Conservation (phyloP, 495 filamentous ascomycete genomes). For the Aspergillus indologenus region DNA sequence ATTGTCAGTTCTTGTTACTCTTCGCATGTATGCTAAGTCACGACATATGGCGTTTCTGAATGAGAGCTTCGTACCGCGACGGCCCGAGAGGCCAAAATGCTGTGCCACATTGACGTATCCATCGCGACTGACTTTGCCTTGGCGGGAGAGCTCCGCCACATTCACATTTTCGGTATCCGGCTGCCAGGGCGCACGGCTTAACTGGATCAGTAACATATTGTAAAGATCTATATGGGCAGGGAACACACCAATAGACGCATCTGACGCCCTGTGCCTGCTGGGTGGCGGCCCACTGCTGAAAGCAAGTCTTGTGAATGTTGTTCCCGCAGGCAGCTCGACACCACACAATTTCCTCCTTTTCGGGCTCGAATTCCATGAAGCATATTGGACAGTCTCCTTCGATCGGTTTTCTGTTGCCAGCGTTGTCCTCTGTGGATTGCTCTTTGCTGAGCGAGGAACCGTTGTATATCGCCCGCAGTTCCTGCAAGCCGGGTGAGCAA, state of each 20-base stretch:
- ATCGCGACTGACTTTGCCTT: constrained; percentile 42
- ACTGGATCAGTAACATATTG: constrained; percentile 6
- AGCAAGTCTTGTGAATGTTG: constrained; percentile 72
- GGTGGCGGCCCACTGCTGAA: constrained; percentile 65
- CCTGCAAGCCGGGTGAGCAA: constrained; percentile 32
- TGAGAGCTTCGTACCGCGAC: constrained; percentile 46
- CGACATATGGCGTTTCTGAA: constrained; percentile 19
- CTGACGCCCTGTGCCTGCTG: constrained; percentile 52
- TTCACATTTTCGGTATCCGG: constrained; percentile 45
- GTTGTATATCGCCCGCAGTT: constrained; percentile 52
- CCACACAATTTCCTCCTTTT: constrained; percentile 60
- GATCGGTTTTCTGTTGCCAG: constrained; percentile 55
- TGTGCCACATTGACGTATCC: constrained; percentile 67
- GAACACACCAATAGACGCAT: constrained; percentile 61
- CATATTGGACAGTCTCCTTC: constrained; percentile 83
- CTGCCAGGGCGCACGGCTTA: constrained; percentile 61
- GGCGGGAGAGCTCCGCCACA: constrained; percentile 31
- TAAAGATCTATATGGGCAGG: neutral
- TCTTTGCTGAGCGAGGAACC: constrained; percentile 31
- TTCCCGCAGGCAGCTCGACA: constrained; percentile 74
- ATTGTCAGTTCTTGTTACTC: constrained; percentile 7
- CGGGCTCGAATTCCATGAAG: constrained; percentile 61
- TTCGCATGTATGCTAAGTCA: neutral
- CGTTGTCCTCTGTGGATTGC: constrained; percentile 21
- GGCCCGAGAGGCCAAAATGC: constrained; percentile 56